Percentiles rank a stretch among this genome's conserved stretches.
phyloP scores from a whole-genome alignment of 78 protist genomes.

The Isochrysis galbana region DNA sequence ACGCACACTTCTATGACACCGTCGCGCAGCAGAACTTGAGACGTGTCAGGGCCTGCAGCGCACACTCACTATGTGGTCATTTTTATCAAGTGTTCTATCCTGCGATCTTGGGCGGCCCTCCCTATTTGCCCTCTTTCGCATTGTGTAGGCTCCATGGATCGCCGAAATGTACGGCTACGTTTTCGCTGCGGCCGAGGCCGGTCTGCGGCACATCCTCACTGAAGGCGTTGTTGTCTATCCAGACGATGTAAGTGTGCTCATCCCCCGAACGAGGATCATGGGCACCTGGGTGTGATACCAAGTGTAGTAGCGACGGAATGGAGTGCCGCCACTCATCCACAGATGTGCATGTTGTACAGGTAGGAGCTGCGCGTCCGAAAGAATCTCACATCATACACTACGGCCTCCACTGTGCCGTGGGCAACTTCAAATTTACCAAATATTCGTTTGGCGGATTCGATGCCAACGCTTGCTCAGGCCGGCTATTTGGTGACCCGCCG shows the following conservation, averaged over 20 bases:
- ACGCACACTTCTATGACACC: too few species aligned
- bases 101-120: too few species aligned
- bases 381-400: neutral
- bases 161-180: slow-evolving; percentile 23
- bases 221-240: slow-evolving; percentile 5
- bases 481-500: neutral
- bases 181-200: neutral
- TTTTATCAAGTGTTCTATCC: too few species aligned
- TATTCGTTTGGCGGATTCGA: neutral
- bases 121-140: too few species aligned
- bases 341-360: neutral
- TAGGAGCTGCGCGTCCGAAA: neutral
- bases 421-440: neutral
- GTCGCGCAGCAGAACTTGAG: too few species aligned
- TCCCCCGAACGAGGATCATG: too few species aligned
- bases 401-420: neutral
- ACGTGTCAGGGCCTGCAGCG: too few species aligned
- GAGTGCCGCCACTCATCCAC: neutral
- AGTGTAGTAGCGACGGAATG: too few species aligned
- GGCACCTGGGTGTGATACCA: too few species aligned
- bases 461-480: neutral
- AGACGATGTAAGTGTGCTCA: neutral
- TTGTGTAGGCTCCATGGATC: neutral
- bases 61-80: too few species aligned
- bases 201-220: neutral